Evolutionary conservation across 2,329 filamentous ascomycete species (phyloP), one percentile per base, ranked within the genome.

Genomic region (Neofusicoccum umdonicola): DNA sequence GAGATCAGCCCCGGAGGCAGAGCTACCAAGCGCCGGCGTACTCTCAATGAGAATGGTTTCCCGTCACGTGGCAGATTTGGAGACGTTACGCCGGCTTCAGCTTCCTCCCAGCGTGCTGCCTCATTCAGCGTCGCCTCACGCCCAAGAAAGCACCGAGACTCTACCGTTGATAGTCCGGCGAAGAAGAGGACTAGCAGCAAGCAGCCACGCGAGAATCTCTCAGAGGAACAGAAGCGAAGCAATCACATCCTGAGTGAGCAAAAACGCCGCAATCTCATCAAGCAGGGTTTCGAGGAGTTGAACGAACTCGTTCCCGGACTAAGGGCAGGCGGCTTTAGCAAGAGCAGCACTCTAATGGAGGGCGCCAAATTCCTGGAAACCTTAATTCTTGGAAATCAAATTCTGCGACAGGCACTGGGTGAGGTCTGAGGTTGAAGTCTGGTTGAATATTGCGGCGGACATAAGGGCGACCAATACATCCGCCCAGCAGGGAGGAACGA

Each of bases 231-330:
- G 76, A 95, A 94, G 77, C 84, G 91, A 51, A 89, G 88, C 71
- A 96, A 97, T 69, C 92, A 96, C 73, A 95, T 96, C 68, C 84
- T 88, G 61, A 95, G 92, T 61, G 92, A 96, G 74, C 91, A 96
- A 78, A 96, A 95, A 77, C 85, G 93, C 39, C 84, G 92, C 54
- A 92, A 91, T 31, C 81, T 93, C 52, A 94, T 94, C 71, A 90
- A 92, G 72, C 85, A 90, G 68, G 91, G 91, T 0, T 96, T 94
- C 70, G 90, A 93, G 48, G 90, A 94, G 65, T 79, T 96, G n/a
- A 87, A 86, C 68, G 83, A 87, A 34, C 81, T 96, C 22, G 90
- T 96, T 0, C 92, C 93, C 0, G 89, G 88, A 15, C 82, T 96
- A 11, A 85, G 84, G 63, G 51, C 56, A 7, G 63, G 63, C n/a